A percentile compares a stretch with the other conserved stretches of the same genome.
Evolutionary conservation across 495 filamentous ascomycete genomes (phyloP).

Genomic region (Physcia stellaris): DNA sequence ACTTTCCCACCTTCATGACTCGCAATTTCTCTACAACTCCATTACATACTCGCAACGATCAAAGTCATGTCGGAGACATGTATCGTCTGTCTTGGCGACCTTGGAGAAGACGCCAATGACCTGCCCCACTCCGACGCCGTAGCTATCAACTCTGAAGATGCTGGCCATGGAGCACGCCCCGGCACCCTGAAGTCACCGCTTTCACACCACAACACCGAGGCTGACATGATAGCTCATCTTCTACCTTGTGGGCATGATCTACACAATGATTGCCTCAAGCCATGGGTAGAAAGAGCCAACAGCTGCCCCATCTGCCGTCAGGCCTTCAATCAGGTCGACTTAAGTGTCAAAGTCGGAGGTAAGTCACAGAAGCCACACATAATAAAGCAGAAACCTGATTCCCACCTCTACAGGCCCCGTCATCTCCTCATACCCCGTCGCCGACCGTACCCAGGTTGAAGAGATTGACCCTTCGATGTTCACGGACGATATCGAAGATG

Average conservation of each 20-base stretch:
- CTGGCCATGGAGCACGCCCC: conserved; percentile 23
- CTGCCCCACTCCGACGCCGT: conserved; percentile 30
- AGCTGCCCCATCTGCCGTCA: conserved; percentile 94
- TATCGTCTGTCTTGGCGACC: conserved; percentile 90
- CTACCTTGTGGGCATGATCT: conserved; percentile 75
- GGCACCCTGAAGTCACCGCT: conserved; percentile 20
- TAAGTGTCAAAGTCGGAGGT: conserved; percentile 68
- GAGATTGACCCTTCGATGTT: conserved; percentile 75
- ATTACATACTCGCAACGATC: conserved; percentile 3
- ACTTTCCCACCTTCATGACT: conserved; percentile 12
- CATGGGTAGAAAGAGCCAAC: conserved; percentile 92
- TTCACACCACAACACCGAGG: conserved; percentile 23
- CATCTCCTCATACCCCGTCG: conserved; percentile 68
- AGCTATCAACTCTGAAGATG: conserved; percentile 33
- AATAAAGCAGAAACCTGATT: conserved; percentile 12
- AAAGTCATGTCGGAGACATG: conserved; percentile 74
- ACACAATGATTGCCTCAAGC: conserved; percentile 80
- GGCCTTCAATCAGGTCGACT: conserved; percentile 77
- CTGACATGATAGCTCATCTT: conserved; percentile 46
- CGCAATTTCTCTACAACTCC: neutral
- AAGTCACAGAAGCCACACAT: conserved; percentile 21
- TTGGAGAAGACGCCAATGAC: conserved; percentile 49
- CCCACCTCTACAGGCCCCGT: conserved; percentile 41
- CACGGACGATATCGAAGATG: conserved; percentile 58
- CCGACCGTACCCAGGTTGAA: conserved; percentile 78